Conservation (phyloP, 306 rosid species). For the Astragalus membranaceus region DNA sequence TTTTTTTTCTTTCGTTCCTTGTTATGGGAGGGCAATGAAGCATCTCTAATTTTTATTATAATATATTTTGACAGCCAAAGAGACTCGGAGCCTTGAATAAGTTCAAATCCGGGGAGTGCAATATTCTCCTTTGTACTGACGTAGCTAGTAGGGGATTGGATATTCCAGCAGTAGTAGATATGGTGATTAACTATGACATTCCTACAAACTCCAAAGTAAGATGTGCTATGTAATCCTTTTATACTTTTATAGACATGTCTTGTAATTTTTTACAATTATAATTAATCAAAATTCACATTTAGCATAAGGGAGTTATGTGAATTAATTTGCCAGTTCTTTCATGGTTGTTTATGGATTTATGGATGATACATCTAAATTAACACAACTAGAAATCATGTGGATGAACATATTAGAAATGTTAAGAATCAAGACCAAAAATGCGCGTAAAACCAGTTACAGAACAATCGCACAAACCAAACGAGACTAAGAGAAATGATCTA, state of each 20-base stretch:
- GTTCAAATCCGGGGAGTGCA: constrained; percentile 76
- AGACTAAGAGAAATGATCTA: too few species aligned
- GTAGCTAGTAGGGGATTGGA: constrained; percentile 95
- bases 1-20: not conserved
- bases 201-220: constrained; percentile 84
- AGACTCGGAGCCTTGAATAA: constrained; percentile 86
- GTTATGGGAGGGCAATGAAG: not conserved
- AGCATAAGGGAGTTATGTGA: not conserved
- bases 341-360: not conserved
- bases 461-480: too few species aligned
- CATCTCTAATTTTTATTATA: constrained; percentile 2
- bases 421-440: too few species aligned
- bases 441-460: too few species aligned
- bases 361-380: not conserved
- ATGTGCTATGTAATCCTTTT: not conserved
- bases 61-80: constrained; percentile 51
- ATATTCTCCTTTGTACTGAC: constrained; percentile 80
- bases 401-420: not conserved
- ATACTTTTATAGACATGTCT: not conserved
- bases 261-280: not conserved
- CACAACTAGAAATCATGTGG: not conserved
- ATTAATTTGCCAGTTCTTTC: not conserved
- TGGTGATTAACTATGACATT: constrained; percentile 88
- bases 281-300: not conserved
- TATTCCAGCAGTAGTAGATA: constrained; percentile 69